Conservation (phyloP, 2,329 filamentous ascomycete species). For the Colletotrichum tabaci region DNA sequence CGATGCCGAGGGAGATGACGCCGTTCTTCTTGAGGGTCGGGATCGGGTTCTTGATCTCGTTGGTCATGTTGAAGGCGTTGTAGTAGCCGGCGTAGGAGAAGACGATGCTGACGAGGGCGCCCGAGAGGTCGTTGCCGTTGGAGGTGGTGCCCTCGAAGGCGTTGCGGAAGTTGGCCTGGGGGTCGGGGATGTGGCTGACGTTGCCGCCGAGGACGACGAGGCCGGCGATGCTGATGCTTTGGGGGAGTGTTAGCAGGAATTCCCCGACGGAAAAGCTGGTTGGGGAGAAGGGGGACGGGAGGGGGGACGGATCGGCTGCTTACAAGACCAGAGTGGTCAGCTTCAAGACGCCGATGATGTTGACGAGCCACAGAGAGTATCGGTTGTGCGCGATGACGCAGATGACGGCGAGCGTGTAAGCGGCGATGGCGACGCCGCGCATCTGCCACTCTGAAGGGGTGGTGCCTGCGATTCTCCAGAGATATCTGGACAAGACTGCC, state of each 20-base stretch:
- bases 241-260: neutral
- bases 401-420: conserved; percentile 72
- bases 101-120: conserved; percentile 71
- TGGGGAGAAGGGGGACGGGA: neutral
- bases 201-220: conserved; percentile 70
- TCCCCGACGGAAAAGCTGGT: too few species aligned
- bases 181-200: conserved; percentile 50
- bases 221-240: conserved; percentile 68
- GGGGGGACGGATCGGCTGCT: neutral
- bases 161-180: conserved; percentile 54
- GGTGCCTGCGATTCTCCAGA: conserved; percentile 70
- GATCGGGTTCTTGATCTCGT: conserved; percentile 74
- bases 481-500: conserved; percentile 72
- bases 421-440: conserved; percentile 77
- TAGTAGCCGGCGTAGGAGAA: conserved; percentile 72
- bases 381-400: conserved; percentile 69
- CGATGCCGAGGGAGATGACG: conserved; percentile 64
- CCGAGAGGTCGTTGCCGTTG: conserved; percentile 55
- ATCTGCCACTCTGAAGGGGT: conserved; percentile 72
- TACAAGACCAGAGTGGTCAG: conserved; percentile 72
- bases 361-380: conserved; percentile 69
- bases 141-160: conserved; percentile 53
- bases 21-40: conserved; percentile 67
- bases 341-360: conserved; percentile 72
- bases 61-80: conserved; percentile 74